Evolutionary conservation across 2,329 filamentous ascomycete species (phyloP), one percentile per base, ranked within the genome.

Genomic region (Stemphylium beticola): DNA sequence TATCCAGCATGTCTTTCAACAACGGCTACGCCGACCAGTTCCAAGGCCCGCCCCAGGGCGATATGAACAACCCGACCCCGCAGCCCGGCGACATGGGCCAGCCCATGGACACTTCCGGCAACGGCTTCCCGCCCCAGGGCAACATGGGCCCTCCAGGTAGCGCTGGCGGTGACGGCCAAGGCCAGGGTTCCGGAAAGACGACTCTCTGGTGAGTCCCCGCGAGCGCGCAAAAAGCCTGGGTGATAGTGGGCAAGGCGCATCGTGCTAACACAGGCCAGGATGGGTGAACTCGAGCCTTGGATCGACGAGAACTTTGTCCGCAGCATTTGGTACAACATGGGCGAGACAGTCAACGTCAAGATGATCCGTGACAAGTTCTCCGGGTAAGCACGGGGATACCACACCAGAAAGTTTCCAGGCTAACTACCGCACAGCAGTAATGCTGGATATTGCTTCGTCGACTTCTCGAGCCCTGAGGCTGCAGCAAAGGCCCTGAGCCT

Each of bases 351-450:
- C 69, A 97, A 97, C 69, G 95, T 99, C 68, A 99, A 99, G 86
- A 96, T 99, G 85, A 99, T 99, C 71, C 91, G 95, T 64, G 95
- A 99, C 82, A 97, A 97, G 79, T 96, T 96, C 78, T 97, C 93
- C 74, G 95, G 93, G 92, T 96, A 84, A 79, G 72, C 61, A 60
- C 34, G 44, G 55, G 43, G 60, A 58, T 41, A n/a, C 52, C 40
- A 53, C 14, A 43, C 45, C 49, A 39, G 32, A 55, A 58, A 60
- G 58, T 51, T 43, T 54, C 50, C 34, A 51, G 58, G 55, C 74
- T 76, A 65, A 76, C 65, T 65, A 61, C 51, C 52, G 76, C 81
- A 81, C 74, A 96, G 92, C 69, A 98, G 96, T 77, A 99, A 97
- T 76, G 95, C 95, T 62, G 95, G 95, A 57, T 99, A 99, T 81